Evolutionary conservation across 225 moss, liverwort and hornwort genomes (phyloP).

Genomic region (Rhytidiadelphus loreus): DNA sequence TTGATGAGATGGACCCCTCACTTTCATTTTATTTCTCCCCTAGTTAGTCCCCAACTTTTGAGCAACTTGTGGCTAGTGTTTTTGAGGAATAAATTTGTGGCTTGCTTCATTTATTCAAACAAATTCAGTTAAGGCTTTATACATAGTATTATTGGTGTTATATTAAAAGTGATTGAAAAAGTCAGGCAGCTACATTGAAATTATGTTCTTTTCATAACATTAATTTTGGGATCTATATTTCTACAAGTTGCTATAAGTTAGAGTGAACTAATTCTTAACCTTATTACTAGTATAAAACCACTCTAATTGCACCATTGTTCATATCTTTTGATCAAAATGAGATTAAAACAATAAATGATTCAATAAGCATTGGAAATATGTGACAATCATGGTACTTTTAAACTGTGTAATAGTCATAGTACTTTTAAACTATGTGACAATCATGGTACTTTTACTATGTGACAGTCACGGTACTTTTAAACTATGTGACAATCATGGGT

Average conservation of each 20-base stretch:
- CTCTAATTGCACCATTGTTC: neutral
- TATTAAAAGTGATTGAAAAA: neutral
- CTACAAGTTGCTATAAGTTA: neutral
- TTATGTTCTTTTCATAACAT: neutral
- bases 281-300: neutral
- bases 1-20: rapidly evolving
- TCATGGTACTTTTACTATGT: too few species aligned
- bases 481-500: too few species aligned
- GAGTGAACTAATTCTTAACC: neutral
- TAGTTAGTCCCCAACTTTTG: neutral
- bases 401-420: neutral
- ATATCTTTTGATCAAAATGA: neutral
- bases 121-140: neutral
- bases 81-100: neutral
- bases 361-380: rapidly evolving
- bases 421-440: neutral
- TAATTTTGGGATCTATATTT: neutral
- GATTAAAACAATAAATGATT: neutral
- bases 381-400: neutral
- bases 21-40: neutral
- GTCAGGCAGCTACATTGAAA: rapidly evolving
- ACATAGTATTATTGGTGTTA: neutral
- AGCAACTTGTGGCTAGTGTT: too few species aligned
- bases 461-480: neutral
- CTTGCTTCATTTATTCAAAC: neutral